phyloP scores from a whole-genome alignment of 2,329 filamentous ascomycete genomes.

The Stemphylium lycopersici region DNA sequence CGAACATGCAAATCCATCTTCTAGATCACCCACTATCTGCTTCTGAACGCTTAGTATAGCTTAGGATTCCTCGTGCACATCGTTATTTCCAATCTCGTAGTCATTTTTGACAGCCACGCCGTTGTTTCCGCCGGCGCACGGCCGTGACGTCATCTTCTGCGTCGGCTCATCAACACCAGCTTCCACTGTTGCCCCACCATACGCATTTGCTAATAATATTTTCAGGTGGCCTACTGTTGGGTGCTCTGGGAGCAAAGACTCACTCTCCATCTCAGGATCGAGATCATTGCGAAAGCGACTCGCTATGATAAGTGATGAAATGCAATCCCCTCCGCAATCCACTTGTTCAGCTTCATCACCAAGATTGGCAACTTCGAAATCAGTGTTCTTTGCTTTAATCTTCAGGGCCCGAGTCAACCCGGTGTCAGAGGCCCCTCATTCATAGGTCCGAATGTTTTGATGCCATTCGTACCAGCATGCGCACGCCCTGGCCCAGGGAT shows the following conservation, averaged over 20 bases:
- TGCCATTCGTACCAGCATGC: not conserved
- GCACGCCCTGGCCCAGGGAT: not conserved
- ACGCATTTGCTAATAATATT: constrained; percentile 54
- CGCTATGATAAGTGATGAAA: constrained; percentile 33
- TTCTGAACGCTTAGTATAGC: not conserved
- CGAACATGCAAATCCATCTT: not conserved
- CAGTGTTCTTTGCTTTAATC: constrained; percentile 17
- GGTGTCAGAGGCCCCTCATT: not conserved
- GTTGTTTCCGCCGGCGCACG: not conserved
- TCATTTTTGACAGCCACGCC: not conserved
- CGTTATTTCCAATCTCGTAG: not conserved
- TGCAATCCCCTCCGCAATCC: constrained; percentile 46
- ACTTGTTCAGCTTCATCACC: constrained; percentile 26
- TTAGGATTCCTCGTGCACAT: not conserved
- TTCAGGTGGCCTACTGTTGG: constrained; percentile 66
- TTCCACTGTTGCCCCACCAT: not conserved
- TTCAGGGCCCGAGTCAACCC: constrained; percentile 19
- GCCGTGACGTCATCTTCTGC: not conserved
- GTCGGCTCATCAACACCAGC: not conserved
- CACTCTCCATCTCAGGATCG: constrained; percentile 15
- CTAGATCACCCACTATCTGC: not conserved
- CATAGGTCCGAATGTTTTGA: not conserved
- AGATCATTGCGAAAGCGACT: constrained; percentile 21
- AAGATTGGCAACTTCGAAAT: constrained; percentile 23
- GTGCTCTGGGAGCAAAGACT: constrained; percentile 48